These are phyloP conservation scores for Pichia sp. DNA, from an alignment of 1,139 yeast species.

Conservation along the genomic window DNA sequence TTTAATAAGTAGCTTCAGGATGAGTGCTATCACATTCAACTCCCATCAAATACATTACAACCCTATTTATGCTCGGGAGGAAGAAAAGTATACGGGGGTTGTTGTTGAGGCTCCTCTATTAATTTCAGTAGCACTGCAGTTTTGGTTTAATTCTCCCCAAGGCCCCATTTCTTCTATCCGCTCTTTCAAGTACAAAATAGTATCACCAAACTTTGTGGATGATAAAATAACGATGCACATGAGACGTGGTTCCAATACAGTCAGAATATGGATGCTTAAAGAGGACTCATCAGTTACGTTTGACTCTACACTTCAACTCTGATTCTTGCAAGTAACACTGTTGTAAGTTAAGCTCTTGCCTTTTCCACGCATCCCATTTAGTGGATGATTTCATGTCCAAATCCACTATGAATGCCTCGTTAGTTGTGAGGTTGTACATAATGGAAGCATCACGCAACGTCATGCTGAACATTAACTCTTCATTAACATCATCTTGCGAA, in stretches of 20 bases:
- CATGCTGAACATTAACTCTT: slow-evolving; percentile 41
- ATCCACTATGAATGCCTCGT: slow-evolving; percentile 34
- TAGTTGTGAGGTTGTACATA: slow-evolving; percentile 32
- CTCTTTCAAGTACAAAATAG: slow-evolving; percentile 23
- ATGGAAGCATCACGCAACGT: slow-evolving; percentile 51
- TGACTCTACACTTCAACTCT: slow-evolving; percentile 10
- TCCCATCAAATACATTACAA: slow-evolving; percentile 81
- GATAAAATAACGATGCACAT: slow-evolving; percentile 11
- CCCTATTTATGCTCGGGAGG: slow-evolving; percentile 37
- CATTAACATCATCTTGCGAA: slow-evolving; percentile 37
- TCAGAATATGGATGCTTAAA: slow-evolving; percentile 12
- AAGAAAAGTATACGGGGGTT: slow-evolving; percentile 55
- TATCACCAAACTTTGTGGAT: slow-evolving; percentile 23
- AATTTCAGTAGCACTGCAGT: slow-evolving; percentile 50
- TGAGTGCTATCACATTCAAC: slow-evolving; percentile 70
- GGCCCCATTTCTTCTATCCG: background rate
- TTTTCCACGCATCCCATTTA: slow-evolving; percentile 24
- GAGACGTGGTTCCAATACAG: background rate
- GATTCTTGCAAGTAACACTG: slow-evolving; percentile 9
- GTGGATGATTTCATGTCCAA: slow-evolving; percentile 29
- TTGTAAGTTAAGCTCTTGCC: slow-evolving; percentile 18
- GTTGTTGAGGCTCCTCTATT: slow-evolving; percentile 82
- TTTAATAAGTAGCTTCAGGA: slow-evolving; percentile 35
- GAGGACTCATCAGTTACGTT: slow-evolving; percentile 5
- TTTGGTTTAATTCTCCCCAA: slow-evolving; percentile 28